Base-by-base conservation (phyloP, 2,329 filamentous ascomycete species). In the Phoma herbarum region DNA sequence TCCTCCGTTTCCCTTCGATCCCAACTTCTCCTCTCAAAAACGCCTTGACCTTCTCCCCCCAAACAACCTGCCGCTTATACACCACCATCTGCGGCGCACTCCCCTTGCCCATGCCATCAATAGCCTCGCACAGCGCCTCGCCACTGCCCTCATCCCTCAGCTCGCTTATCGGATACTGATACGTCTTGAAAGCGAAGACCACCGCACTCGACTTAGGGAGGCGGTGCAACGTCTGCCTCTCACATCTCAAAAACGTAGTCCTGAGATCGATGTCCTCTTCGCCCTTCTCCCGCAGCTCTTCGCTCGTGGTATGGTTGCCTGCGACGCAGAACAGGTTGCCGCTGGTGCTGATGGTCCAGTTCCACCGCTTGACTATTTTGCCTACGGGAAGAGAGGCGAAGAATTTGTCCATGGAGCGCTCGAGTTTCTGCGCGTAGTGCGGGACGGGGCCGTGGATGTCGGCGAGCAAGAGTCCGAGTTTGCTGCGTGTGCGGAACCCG, bases 141-240 rank as follows among this genome's bases (percentile, higher is more conserved):
- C 82, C 85, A 69, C 70, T 71, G 0, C 86, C 86, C 59, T 88
- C 86, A 4, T 80, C 80, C 66, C 84, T 86, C 44, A 89, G 75
- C 49, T 85, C 79, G 37, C 65, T 64, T 8, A 89, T 70, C 1
- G 81, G 80, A 71, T 89, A 88, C 57, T 81, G 75, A 71, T 88
- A 89, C 16, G 87, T 89, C 65, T 88, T 87, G 71, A 88, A 85
- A 0, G 79, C 81, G 74, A 89, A 89, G 0, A 88, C 80, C 20
- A 89, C 48, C 8, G 85, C 85, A 51, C 79, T 77, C 0, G 80
- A 83, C 46, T 74, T 62, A 4, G 85, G 85, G 25, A 89, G 70
- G 1, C 87, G 80, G 75, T 88, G 85, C 31, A 90, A 71, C 0
- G 85, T 86, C 77, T 89, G 87, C 29, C 85, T 77, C 72, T 90